Base-by-base conservation (phyloP, 768 basidiomycete species). In the Lentinula sp. region DNA sequence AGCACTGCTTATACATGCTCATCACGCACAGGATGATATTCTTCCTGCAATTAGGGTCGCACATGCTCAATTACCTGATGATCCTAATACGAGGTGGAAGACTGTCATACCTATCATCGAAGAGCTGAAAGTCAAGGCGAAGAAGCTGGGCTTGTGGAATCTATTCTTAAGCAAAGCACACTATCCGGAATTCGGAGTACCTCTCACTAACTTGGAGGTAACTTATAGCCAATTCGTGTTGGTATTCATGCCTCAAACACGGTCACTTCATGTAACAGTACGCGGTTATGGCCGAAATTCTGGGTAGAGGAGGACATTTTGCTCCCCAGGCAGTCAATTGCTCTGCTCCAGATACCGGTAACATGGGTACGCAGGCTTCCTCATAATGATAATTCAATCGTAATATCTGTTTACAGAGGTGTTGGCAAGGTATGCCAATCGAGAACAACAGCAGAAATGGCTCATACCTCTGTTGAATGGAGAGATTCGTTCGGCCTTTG, bases 211-310 rank as follows among this genome's bases (percentile, higher is more conserved):
- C 73, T 80, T 99, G 50, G 97, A 99, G 82, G 94, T 94, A 64
- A 49, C 59, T 33, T 35, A 28, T 51, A 33, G 18, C 41, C 6
- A 18, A 52, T 39, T 43, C 53, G 42, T 16, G 32, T 15, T 0
- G 43, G 39, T 33, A 49, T 48, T 6, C 2, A 18, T n/a, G 41
- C 32, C 10, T 16, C 28, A 20, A 45, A 45, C 13, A 16, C 20
- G 9, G 10, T 16, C 36, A 28, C 28, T 28, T 28, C 28, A 28
- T 28, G 28, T 28, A 28, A 2, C 5, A 95, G 93, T 98, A 99
- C 71, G 93, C 91, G 42, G 90, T 98, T 33, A 97, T 98, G 88
- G 95, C 95, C n/a, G 96, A 97, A 73, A 74, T 97, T 48, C 82
- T 98, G 65, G 95, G 95, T 4, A 85, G 93, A 60, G 87, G 83